phyloP scores from a whole-genome alignment of 1,139 yeast genomes.

The Candida sanyaensis region DNA sequence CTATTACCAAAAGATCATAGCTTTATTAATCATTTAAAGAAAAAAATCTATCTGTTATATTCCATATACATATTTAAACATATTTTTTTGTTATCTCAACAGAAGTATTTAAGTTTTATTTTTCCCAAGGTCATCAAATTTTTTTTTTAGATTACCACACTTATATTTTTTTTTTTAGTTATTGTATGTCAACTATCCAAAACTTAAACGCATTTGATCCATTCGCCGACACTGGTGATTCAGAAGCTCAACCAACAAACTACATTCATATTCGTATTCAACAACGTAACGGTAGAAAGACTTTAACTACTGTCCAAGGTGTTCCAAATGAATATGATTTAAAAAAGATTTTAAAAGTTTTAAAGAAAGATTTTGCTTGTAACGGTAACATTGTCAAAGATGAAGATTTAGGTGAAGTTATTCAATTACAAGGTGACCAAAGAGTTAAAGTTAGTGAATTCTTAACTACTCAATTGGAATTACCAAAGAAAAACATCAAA shows the following conservation, averaged over 20 bases:
- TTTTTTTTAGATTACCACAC: not conserved
- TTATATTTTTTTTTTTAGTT: constrained; percentile 3
- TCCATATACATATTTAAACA: not conserved
- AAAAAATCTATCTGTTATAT: not conserved
- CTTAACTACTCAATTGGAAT: constrained; percentile 80
- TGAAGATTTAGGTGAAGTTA: constrained; percentile 94
- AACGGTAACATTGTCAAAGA: constrained; percentile 98
- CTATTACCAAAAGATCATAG: no score
- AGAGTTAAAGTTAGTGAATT: constrained; percentile 96
- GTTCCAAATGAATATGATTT: constrained; percentile 93
- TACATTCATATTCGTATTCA: constrained; percentile 98
- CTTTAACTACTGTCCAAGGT: constrained; percentile 98
- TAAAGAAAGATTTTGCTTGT: constrained; percentile 98
- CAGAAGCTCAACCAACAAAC: constrained; percentile 94
- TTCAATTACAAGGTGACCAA: constrained; percentile 98
- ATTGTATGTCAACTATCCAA: constrained; percentile 84
- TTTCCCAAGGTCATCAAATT: not conserved
- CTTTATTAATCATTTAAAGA: not conserved
- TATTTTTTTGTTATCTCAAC: not conserved
- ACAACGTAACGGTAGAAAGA: constrained; percentile 99
- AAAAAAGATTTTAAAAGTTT: constrained; percentile 88
- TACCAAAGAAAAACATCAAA: constrained; percentile 95
- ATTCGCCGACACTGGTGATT: constrained; percentile 99
- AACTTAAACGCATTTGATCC: constrained; percentile 98
- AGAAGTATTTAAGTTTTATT: not conserved